Base-by-base conservation (phyloP, 2,329 filamentous ascomycete species). In the Ceratocystis alfenasii region DNA sequence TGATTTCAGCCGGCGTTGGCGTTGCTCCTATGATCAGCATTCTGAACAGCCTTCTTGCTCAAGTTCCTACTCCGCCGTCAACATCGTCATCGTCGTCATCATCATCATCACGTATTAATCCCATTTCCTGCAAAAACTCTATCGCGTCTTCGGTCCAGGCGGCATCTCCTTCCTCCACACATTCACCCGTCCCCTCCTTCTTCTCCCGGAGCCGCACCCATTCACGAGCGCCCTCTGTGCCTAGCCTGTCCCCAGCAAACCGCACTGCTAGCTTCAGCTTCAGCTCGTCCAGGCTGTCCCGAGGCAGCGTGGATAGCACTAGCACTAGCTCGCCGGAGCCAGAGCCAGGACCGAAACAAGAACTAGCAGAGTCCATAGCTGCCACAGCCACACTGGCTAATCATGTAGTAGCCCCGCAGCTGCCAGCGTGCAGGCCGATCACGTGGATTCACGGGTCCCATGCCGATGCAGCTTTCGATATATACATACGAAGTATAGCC, bases 1-100 rank as follows among this genome's bases (percentile, higher is more conserved):
- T 90, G 55, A 77, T 89, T 60, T 87, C 85, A 0, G 85, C 84
- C 0, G 87, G 87, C 22, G 85, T 89, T 4, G 87, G 87, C 25
- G 78, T 87, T 63, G 88, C 87, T 5, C 85, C 85, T 36, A 77
- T 89, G 75, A 76, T 85, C 67, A 79, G 83, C 53, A 89, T 90
- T 65, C 78, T 89, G 68, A 83, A 87, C 71, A 78, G 78, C 5
- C 73, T 85, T 28, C 72, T 75, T 7, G 62, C 66, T 3, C 65
- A 62, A 30, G 57, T 61, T 8, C 61, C 41, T 15, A 41, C 63
- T 8, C 30, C 55, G 6, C 66, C 65, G 1, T 30, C 66, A 15
- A 53, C 48, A 5, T 53, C 48, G 25, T 50, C 45, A 20, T 48
- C 45, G 17, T 6, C 45, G 12, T 67, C 63, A 8, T 64, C 62